phyloP scores from a whole-genome alignment of 2,329 filamentous ascomycete species.

The Aspergillus sp. region DNA sequence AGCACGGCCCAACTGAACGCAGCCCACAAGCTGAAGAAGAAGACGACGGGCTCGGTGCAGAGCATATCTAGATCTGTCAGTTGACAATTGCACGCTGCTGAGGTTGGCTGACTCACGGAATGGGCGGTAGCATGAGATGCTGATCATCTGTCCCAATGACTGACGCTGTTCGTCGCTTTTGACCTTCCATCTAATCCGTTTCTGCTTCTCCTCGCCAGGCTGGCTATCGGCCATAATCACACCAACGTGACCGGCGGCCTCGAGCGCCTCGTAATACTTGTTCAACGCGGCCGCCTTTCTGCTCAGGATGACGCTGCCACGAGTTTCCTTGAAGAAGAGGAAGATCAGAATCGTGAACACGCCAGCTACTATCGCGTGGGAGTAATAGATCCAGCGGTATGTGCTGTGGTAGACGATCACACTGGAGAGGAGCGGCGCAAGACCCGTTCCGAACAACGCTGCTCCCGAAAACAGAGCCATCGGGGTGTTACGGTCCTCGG shows the following conservation, averaged over 20 bases:
- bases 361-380: slow-evolving; percentile 71
- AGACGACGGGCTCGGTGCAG: slow-evolving; percentile 62
- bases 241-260: slow-evolving; percentile 61
- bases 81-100: background rate
- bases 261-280: slow-evolving; percentile 72
- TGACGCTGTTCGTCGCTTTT: slow-evolving; percentile 73
- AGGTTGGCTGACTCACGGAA: slow-evolving; percentile 55
- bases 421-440: slow-evolving; percentile 71
- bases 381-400: slow-evolving; percentile 89
- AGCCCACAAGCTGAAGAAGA: slow-evolving; percentile 82
- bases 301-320: slow-evolving; percentile 75
- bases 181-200: slow-evolving; percentile 75
- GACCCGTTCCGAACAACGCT: slow-evolving; percentile 75
- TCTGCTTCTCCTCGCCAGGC: slow-evolving; percentile 26
- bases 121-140: slow-evolving; percentile 71
- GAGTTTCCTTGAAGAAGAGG: slow-evolving; percentile 75
- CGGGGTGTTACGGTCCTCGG: slow-evolving; percentile 76
- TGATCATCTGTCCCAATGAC: slow-evolving; percentile 67
- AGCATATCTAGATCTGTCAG: slow-evolving; percentile 48
- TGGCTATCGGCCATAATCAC: slow-evolving; percentile 46
- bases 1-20: slow-evolving; percentile 87
- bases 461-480: slow-evolving; percentile 86
- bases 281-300: slow-evolving; percentile 74
- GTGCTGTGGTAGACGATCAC: slow-evolving; percentile 65
- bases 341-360: slow-evolving; percentile 64